These are phyloP conservation scores for Pythium sp. DNA, from an alignment of 352 stramenopile genomes.

Conservation along the genomic window DNA sequence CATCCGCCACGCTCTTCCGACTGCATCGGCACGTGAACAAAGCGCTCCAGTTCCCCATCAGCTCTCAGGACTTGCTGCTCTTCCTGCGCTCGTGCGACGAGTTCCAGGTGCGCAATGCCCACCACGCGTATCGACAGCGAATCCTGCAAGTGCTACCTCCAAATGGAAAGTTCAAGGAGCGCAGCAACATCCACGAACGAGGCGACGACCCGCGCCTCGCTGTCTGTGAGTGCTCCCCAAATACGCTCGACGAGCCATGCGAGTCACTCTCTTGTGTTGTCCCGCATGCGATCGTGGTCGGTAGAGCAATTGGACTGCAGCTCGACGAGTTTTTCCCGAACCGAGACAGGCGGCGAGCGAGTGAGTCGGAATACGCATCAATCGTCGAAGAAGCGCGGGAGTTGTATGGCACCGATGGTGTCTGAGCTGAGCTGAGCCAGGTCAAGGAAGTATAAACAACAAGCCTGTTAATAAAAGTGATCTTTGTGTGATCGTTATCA, in stretches of 20 bases:
- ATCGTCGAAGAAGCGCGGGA: slow-evolving; percentile 16
- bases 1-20: slow-evolving; percentile 56
- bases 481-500: no score
- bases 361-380: slow-evolving; percentile 9
- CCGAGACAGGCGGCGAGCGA: background rate
- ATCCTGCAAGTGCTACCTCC: slow-evolving; percentile 23
- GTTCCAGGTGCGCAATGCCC: slow-evolving; percentile 43
- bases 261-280: slow-evolving; percentile 54
- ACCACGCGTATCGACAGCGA: slow-evolving; percentile 23
- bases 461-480: no score
- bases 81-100: slow-evolving; percentile 33
- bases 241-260: slow-evolving; percentile 35
- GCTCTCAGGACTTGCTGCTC: slow-evolving; percentile 37
- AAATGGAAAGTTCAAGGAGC: background rate
- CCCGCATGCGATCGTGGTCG: slow-evolving; percentile 52
- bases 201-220: slow-evolving; percentile 36
- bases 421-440: background rate
- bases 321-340: slow-evolving; percentile 14
- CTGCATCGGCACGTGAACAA: slow-evolving; percentile 60
- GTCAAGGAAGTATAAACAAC: no score
- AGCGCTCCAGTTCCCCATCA: slow-evolving; percentile 35
- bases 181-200: slow-evolving; percentile 6
- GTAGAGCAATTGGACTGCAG: slow-evolving; percentile 13
- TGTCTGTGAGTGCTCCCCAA: slow-evolving; percentile 36
- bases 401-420: slow-evolving; percentile 10